Base-by-base conservation (phyloP, 2,329 filamentous ascomycete genomes). In the Stagonosporopsis vannaccii region DNA sequence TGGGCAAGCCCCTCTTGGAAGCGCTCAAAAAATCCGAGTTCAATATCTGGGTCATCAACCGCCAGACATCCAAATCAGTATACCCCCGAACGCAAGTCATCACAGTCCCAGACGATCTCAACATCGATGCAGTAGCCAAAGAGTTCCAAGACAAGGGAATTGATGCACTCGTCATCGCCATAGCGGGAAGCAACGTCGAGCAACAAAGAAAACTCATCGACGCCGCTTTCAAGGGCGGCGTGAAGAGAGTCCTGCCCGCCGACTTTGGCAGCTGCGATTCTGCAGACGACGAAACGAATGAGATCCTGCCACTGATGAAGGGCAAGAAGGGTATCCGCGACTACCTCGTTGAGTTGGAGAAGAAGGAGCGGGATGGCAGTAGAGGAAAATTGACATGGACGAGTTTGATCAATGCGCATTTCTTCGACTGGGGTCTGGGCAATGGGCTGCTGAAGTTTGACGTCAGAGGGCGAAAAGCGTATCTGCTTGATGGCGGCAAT, bases 361-460 rank as follows among this genome's bases (percentile, higher is more conserved):
- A 79, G 44, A 69, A 75, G 13, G 79, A 60, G 74, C 74, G 60
- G 64, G 77, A 40, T 68, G 76, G 32, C 49, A 61, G 39, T 1
- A 50, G 36, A 19, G 65, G 51, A 1, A 68, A 60, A 20, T 78
- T 89, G 61, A 81, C 78, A 2, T 90, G 87, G 87, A 88, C 86
- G 1, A 83, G 78, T 2, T 69, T 90, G 13, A 80, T 85, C 3
- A 83, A 79, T 8, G 85, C 85, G 4, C 78, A 84, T 20, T 85
- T 89, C 71, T 87, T 89, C 67, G 87, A 89, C 65, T 85, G 82
- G 80, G 81, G 80, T 3, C 76, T 87, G 13, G 69, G 65, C 1
- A 69, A 69, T 17, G 79, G 80, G 0, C 77, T 85, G 45, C 68
- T 87, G 6, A 84, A 83, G 39, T 81, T 87, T 53, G 80, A 85